phyloP scores from a whole-genome alignment of 441 rosid genomes.

The Pelargonium cotyledonis region DNA sequence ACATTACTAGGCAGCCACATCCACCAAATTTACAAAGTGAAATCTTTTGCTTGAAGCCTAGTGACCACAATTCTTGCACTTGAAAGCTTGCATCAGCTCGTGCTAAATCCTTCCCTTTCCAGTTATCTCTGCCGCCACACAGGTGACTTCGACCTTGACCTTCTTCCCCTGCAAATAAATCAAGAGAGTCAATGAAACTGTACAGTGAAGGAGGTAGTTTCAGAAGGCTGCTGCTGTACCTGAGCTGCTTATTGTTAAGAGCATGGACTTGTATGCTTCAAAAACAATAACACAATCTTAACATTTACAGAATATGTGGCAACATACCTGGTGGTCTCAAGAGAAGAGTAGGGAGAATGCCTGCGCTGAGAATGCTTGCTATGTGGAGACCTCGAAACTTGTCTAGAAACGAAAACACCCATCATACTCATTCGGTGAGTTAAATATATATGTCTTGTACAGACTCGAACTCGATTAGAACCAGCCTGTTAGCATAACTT shows the following conservation, averaged over 20 bases:
- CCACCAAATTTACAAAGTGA: neutral
- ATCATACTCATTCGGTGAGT: constrained; percentile 66
- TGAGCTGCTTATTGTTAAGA: neutral
- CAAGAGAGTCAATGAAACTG: constrained; percentile 8
- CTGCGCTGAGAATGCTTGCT: constrained; percentile 98
- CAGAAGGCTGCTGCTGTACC: constrained; percentile 4
- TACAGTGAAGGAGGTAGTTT: neutral
- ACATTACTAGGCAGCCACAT: constrained; percentile 2
- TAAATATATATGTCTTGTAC: constrained; percentile 26
- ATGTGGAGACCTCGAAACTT: constrained; percentile 96
- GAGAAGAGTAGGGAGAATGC: constrained; percentile 94
- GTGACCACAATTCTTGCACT: neutral
- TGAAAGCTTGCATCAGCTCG: neutral
- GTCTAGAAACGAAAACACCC: constrained; percentile 96
- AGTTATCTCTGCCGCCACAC: neutral
- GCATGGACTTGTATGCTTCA: constrained; percentile 3
- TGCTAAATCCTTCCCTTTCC: neutral
- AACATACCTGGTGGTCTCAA: constrained; percentile 51
- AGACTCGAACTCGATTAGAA: constrained; percentile 26
- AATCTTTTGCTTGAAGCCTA: neutral
- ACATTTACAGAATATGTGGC: constrained; percentile 24
- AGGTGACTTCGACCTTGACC: constrained; percentile 5
- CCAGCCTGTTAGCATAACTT: constrained; percentile 24
- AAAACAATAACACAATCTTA: constrained; percentile 36
- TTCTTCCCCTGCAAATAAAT: constrained; percentile 7